A percentile compares a stretch with the other conserved stretches of the same genome.
phyloP scores from a whole-genome alignment of 768 basidiomycete genomes.

The Coprinopsis strossmayeri region DNA sequence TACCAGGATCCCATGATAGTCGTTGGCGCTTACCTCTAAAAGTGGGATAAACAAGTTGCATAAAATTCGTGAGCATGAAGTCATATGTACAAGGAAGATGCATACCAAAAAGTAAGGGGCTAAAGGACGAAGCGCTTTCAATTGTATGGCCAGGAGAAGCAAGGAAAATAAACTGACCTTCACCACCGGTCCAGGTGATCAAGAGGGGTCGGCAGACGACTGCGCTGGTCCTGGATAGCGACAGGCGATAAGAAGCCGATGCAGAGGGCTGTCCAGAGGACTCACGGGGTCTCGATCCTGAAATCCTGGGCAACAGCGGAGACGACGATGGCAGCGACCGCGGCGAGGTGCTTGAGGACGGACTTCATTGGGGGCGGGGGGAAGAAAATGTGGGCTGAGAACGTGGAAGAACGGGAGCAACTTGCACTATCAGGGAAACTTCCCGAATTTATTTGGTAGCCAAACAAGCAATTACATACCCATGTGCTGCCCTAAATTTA shows the following conservation, averaged over 20 bases:
- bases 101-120: slow-evolving; percentile 64
- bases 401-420: slow-evolving; percentile 17
- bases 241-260: too few relatives aligned
- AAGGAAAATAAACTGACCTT: slow-evolving; percentile 29
- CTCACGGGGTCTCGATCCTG: slow-evolving; percentile 69
- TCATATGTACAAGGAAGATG: slow-evolving; percentile 11
- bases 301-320: slow-evolving; percentile 40
- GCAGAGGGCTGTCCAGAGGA: too few relatives aligned
- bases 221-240: slow-evolving; percentile 33
- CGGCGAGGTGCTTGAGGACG: slow-evolving; percentile 30
- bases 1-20: not conserved
- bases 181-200: slow-evolving; percentile 52
- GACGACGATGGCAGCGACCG: slow-evolving; percentile 33
- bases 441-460: slow-evolving; percentile 12
- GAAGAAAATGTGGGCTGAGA: slow-evolving; percentile 19
- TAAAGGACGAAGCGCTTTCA: slow-evolving; percentile 18
- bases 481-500: not conserved
- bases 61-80: not conserved
- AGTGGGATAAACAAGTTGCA: slow-evolving; percentile 3
- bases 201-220: slow-evolving; percentile 53
- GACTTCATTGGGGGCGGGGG: slow-evolving; percentile 40
- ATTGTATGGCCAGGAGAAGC: slow-evolving; percentile 3
- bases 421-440: slow-evolving; percentile 16
- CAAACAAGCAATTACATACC: slow-evolving; percentile 5
- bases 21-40: slow-evolving; percentile 30